Percentiles rank a stretch among this genome's conserved stretches.
These are phyloP conservation scores for Lipomyces spencermartinsiae DNA, from an alignment of 805 yeast species.

Conservation along the genomic window DNA sequence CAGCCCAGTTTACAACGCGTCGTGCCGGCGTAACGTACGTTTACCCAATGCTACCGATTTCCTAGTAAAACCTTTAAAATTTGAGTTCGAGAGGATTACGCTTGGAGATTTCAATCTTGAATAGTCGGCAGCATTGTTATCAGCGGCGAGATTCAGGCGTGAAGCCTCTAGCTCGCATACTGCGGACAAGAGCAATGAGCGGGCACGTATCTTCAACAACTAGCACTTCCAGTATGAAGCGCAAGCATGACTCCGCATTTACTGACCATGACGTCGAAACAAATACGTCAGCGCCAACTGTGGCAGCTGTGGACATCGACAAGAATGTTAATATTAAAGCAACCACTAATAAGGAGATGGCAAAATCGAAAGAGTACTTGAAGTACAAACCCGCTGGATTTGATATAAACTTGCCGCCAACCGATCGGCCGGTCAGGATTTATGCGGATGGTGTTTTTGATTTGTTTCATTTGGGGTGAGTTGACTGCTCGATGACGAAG, in stretches of 20 bases:
- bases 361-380: slow-evolving; percentile 30
- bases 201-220: not conserved
- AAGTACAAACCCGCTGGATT: slow-evolving; percentile 32
- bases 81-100: no score
- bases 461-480: slow-evolving; percentile 82
- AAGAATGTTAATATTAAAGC: slow-evolving; percentile 21
- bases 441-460: slow-evolving; percentile 99
- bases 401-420: slow-evolving; percentile 77
- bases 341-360: slow-evolving; percentile 30
- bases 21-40: no score
- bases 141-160: not conserved
- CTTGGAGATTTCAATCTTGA: not conserved
- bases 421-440: slow-evolving; percentile 84
- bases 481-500: not conserved
- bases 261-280: not conserved
- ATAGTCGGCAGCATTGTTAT: not conserved
- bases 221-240: slow-evolving; percentile 1
- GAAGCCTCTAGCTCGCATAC: not conserved
- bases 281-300: not conserved
- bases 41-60: not conserved
- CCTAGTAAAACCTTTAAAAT: not conserved
- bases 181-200: not conserved
- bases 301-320: slow-evolving; percentile 13
- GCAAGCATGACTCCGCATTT: slow-evolving; percentile 5
- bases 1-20: not conserved